A percentile compares a stretch with the other conserved stretches of the same genome.
These are phyloP conservation scores for Stephanodiscus triporus DNA, from an alignment of 108 stramenopile species.

Conservation along the genomic window DNA sequence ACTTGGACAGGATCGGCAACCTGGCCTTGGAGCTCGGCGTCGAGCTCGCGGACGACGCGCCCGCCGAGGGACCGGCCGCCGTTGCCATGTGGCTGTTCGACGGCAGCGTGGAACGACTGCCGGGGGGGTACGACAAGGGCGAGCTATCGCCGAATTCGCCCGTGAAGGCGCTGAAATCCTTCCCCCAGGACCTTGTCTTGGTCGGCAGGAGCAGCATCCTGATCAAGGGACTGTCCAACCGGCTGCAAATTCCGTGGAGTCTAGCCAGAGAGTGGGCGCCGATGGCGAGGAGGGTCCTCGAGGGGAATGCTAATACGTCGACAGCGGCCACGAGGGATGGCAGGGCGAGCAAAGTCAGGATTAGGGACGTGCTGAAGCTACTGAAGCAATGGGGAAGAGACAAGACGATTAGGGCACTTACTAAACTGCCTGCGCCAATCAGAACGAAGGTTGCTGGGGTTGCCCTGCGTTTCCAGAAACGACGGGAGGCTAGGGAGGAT, in stretches of 20 bases:
- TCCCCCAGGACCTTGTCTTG: conserved; percentile 94
- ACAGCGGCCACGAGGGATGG: neutral
- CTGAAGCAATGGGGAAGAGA: conserved; percentile 73
- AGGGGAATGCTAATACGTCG: conserved; percentile 14
- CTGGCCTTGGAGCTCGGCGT: conserved; percentile 88
- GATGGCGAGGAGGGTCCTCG: conserved; percentile 65
- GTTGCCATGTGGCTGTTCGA: conserved; percentile 94
- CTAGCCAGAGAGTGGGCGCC: conserved; percentile 84
- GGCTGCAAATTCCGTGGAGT: conserved; percentile 88
- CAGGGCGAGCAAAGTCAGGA: conserved; percentile 53
- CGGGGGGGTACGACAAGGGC: conserved; percentile 89
- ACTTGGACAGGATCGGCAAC: conserved; percentile 73
- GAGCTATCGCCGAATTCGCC: conserved; percentile 90
- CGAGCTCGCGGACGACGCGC: conserved; percentile 72
- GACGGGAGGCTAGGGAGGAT: conserved; percentile 40
- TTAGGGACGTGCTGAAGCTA: conserved; percentile 59
- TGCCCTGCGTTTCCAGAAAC: conserved; percentile 61
- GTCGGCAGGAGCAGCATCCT: conserved; percentile 92
- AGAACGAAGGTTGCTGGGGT: conserved; percentile 61
- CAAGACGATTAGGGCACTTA: conserved; percentile 52
- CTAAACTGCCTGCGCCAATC: conserved; percentile 61
- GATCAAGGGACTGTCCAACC: conserved; percentile 89
- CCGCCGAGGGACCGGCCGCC: conserved; percentile 81
- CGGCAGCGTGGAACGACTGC: conserved; percentile 75
- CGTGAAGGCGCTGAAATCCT: conserved; percentile 87